Evolutionary conservation across 495 filamentous ascomycete species (phyloP).

Genomic region (Penicillium fimorum): DNA sequence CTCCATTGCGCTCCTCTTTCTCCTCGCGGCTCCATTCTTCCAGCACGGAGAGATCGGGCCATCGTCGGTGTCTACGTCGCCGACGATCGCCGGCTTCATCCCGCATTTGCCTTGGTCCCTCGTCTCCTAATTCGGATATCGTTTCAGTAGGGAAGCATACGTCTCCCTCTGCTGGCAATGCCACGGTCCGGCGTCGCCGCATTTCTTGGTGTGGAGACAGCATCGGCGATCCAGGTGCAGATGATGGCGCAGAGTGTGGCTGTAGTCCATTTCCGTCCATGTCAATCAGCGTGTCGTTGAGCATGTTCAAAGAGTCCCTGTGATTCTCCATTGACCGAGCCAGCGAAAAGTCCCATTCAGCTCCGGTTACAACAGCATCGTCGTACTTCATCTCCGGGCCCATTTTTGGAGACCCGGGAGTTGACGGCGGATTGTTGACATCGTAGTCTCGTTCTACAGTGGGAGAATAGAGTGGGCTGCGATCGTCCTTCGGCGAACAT

Average conservation of each 20-base stretch:
- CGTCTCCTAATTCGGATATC: constrained; percentile 77
- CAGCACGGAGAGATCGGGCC: constrained; percentile 71
- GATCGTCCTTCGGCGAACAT: constrained; percentile 33
- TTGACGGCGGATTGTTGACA: constrained; percentile 95
- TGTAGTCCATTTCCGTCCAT: constrained; percentile 49
- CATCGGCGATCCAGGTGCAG: constrained; percentile 30
- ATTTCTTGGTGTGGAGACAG: constrained; percentile 34
- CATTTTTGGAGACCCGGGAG: constrained; percentile 71
- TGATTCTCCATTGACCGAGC: constrained; percentile 36
- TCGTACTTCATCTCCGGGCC: constrained; percentile 66
- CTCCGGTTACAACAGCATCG: constrained; percentile 68
- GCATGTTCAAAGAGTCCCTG: constrained; percentile 28
- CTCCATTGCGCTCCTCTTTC: constrained; percentile 85
- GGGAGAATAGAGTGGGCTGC: constrained; percentile 30
- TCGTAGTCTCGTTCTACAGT: constrained; percentile 58
- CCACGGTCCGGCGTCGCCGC: constrained; percentile 50
- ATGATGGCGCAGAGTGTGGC: constrained; percentile 30
- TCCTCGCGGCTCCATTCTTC: constrained; percentile 91
- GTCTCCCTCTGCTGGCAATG: constrained; percentile 70
- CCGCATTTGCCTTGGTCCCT: constrained; percentile 44
- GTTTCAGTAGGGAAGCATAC: constrained; percentile 88
- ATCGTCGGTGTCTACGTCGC: constrained; percentile 54
- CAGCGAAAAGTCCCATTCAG: constrained; percentile 42
- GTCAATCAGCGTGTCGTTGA: constrained; percentile 56
- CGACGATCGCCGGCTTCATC: constrained; percentile 50